phyloP scores from a whole-genome alignment of 148 eudicot species.

The Rhododendron molle region DNA sequence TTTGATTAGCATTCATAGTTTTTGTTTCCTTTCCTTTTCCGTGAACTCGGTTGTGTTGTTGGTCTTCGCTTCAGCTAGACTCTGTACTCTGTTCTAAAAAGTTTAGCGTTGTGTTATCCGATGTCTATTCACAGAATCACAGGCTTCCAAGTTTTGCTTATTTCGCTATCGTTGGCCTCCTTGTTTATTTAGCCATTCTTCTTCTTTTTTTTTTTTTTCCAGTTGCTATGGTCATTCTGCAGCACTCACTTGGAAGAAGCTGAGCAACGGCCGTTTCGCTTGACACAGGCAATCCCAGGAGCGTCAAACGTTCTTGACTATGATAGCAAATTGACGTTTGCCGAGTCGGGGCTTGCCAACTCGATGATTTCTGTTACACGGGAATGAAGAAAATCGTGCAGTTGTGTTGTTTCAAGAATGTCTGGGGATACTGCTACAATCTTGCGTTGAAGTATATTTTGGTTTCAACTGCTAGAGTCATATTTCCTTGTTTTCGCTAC shows the following conservation, averaged over 20 bases:
- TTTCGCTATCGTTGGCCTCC: not conserved
- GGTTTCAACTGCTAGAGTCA: not conserved
- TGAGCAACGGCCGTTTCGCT: constrained; percentile 41
- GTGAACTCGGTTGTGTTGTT: not conserved
- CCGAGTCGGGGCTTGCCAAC: constrained; percentile 80
- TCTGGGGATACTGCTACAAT: not conserved
- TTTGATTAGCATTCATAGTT: not conserved
- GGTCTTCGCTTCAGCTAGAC: not conserved
- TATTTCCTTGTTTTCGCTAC: not conserved
- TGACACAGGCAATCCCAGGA: constrained; percentile 86
- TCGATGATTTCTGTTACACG: constrained; percentile 85
- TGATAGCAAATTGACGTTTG: constrained; percentile 50
- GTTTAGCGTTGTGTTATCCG: not conserved
- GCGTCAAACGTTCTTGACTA: constrained; percentile 59
- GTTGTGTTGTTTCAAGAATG: not conserved
- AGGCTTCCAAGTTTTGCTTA: not conserved
- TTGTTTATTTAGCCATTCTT: not conserved
- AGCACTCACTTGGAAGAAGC: constrained; percentile 57
- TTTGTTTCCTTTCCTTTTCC: not conserved
- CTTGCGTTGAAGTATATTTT: constrained; percentile 10
- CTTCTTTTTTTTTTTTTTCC: constrained; percentile 21
- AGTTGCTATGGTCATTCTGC: constrained; percentile 96
- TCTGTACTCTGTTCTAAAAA: not conserved
- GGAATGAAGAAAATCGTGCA: constrained; percentile 33
- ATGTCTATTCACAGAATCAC: not conserved